A percentile compares a stretch with the other conserved stretches of the same genome.
phyloP scores from a whole-genome alignment of 768 basidiomycete species.

The Boletellus emodensis region DNA sequence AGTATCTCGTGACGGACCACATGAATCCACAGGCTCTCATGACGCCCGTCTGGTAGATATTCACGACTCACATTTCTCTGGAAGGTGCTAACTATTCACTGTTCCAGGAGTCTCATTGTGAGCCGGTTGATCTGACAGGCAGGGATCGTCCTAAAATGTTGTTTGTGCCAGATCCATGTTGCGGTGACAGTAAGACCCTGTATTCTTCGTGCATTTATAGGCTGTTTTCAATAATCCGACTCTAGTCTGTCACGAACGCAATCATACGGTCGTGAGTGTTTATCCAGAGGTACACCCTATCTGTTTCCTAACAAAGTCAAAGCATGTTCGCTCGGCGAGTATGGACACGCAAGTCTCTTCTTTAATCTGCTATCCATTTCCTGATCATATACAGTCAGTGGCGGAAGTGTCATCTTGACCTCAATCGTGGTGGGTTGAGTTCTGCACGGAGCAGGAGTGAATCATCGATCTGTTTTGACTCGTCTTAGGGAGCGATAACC shows the following conservation, averaged over 20 bases:
- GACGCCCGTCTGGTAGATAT: conserved; percentile 41
- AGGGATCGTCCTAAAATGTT: too few species aligned
- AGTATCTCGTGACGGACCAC: conserved; percentile 55
- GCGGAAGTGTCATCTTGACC: conserved; percentile 39
- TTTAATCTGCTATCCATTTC: neutral
- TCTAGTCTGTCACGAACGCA: too few species aligned
- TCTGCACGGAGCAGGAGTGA: neutral
- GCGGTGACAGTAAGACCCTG: too few species aligned
- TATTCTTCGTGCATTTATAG: too few species aligned
- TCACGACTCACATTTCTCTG: too few species aligned
- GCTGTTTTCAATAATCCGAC: too few species aligned
- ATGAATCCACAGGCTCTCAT: conserved; percentile 40
- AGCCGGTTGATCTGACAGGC: conserved; percentile 22
- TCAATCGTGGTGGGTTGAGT: conserved; percentile 41
- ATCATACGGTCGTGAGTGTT: too few species aligned
- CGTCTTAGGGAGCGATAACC: conserved; percentile 32
- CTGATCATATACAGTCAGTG: conserved; percentile 35
- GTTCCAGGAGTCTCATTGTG: conserved; percentile 52
- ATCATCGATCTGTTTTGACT: neutral
- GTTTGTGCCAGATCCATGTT: too few species aligned
- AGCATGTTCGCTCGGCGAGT: conserved; percentile 49
- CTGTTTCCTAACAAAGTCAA: neutral
- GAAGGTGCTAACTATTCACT: neutral
- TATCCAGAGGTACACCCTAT: neutral
- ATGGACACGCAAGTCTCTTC: conserved; percentile 40